A percentile compares a stretch with the other conserved stretches of the same genome.
Conservation (phyloP, 768 basidiomycete species). For the Pleurotus tuoliensis region DNA sequence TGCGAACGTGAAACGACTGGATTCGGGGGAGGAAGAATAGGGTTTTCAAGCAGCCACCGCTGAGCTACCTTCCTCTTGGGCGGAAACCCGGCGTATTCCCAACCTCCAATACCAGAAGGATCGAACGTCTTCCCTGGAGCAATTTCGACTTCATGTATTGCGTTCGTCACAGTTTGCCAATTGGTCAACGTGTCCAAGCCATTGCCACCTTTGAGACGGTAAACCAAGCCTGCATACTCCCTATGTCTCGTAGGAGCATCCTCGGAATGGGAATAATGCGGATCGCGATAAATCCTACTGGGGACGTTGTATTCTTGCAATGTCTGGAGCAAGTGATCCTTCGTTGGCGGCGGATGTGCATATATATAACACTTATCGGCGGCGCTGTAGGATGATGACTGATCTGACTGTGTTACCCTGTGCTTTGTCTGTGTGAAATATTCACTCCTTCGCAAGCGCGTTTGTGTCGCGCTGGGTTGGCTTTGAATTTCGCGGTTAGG, state of each 20-base stretch:
- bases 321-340: slow-evolving; percentile 39
- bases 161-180: slow-evolving; percentile 36
- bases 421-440: no score
- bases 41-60: slow-evolving; percentile 41
- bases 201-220: slow-evolving; percentile 61
- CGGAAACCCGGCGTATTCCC: slow-evolving; percentile 78
- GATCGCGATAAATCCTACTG: slow-evolving; percentile 64
- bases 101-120: slow-evolving; percentile 46
- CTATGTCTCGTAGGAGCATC: slow-evolving; percentile 69
- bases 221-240: slow-evolving; percentile 80
- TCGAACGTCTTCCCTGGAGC: slow-evolving; percentile 13
- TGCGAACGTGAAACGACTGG: slow-evolving; percentile 41
- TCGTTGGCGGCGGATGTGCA: slow-evolving; percentile 43
- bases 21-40: slow-evolving; percentile 11
- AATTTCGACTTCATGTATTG: neutral
- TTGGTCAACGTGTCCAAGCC: slow-evolving; percentile 55
- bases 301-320: slow-evolving; percentile 47
- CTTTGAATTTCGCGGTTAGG: neutral
- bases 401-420: no score
- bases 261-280: slow-evolving; percentile 68
- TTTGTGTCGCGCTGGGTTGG: neutral
- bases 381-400: slow-evolving; percentile 11
- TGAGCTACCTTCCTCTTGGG: slow-evolving; percentile 55
- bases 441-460: no score
- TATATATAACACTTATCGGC: slow-evolving; percentile 46